Base-by-base conservation (phyloP, 441 rosid species). In the Erysimum cheiri region DNA sequence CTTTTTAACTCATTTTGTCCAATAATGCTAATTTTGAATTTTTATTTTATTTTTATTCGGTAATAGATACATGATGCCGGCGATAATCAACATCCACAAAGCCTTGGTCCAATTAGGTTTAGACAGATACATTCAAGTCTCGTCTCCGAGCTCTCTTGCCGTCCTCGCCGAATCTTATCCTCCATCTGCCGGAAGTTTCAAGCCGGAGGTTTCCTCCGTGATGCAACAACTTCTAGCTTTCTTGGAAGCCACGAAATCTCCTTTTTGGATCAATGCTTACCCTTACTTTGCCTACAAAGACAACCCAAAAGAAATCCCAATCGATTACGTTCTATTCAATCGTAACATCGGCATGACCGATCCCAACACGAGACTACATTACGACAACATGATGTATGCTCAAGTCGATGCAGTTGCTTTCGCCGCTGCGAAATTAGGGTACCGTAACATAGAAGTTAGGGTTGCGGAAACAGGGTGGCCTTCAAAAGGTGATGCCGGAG, bases 391-490 rank as follows among this genome's bases (percentile, higher is more conserved):
- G 91, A 67, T 88, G 39, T 88, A 88, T 46, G 94, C 94, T 11
- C 86, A 82, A 61, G 88, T 80, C 0, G 94, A 88, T 17, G 91
- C 94, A 0, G 85, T 78, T 8, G 54, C 77, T 13, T 86, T 72
- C 3, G 94, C 91, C 35, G 85, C 85, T 52, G 82, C 77, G 3
- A 82, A 74, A 59, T 32, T 88, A 80, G 94, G 91, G 19, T 88
- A 80, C 74, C 69, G 60, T 15, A 78, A 78, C 39, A 71, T 88
- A 33, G 94, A 86, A 77, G 88, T 86, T 36, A 75, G 84, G 78
- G 91, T 88, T 46, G 82, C 89, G 0, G 94, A 88, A 71, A 88
- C 94, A 6, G 94, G 94, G 24, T 88, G 94, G 94, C 91, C 94
- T 0, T 85, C 94, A 3, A 86, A 86, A 70, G 94, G 94, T n/a